Evolutionary conservation across 2,329 filamentous ascomycete species (phyloP).

Genomic region (Monosporascus sp.): DNA sequence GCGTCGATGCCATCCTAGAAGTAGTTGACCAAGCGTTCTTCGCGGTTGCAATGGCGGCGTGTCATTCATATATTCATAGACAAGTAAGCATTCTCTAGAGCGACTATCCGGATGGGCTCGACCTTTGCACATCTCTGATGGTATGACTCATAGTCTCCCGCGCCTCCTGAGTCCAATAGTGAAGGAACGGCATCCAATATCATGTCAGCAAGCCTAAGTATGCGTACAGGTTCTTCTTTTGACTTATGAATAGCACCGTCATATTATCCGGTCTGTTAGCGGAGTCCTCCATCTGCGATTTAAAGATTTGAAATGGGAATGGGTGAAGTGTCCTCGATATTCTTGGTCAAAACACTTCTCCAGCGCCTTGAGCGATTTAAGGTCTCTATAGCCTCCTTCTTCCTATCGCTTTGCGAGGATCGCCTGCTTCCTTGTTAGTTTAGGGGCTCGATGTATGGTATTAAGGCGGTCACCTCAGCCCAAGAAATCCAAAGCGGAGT

Average conservation of each 20-base stretch:
- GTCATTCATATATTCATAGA: slow-evolving; percentile 41
- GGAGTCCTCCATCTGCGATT: slow-evolving; percentile 23
- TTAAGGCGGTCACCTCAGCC: slow-evolving; percentile 40
- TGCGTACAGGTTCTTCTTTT: not conserved
- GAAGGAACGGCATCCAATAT: slow-evolving; percentile 58
- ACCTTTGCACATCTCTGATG: slow-evolving; percentile 31
- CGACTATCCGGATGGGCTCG: slow-evolving; percentile 20
- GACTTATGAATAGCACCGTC: slow-evolving; percentile 31
- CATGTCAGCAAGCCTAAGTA: slow-evolving; percentile 21
- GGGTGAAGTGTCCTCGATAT: slow-evolving; percentile 51
- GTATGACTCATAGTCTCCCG: slow-evolving; percentile 52
- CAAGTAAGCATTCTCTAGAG: slow-evolving; percentile 38
- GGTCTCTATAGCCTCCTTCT: slow-evolving; percentile 54
- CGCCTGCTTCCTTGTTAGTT: slow-evolving; percentile 22
- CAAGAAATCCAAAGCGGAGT: slow-evolving; percentile 45
- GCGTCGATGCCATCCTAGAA: slow-evolving; percentile 2
- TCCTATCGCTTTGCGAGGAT: slow-evolving; percentile 59
- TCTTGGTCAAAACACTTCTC: slow-evolving; percentile 58
- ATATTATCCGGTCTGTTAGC: slow-evolving; percentile 27
- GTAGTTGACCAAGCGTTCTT: slow-evolving; percentile 1
- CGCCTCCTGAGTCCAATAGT: slow-evolving; percentile 55
- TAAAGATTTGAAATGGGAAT: slow-evolving; percentile 53
- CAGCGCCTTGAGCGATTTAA: slow-evolving; percentile 58
- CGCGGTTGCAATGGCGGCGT: slow-evolving; percentile 24
- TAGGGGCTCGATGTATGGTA: too few species aligned